A percentile compares a stretch with the other conserved stretches of the same genome.
These are phyloP conservation scores for Chytriomyces confervae DNA, from an alignment of 192 early-diverging fungal genomes.

Conservation along the genomic window DNA sequence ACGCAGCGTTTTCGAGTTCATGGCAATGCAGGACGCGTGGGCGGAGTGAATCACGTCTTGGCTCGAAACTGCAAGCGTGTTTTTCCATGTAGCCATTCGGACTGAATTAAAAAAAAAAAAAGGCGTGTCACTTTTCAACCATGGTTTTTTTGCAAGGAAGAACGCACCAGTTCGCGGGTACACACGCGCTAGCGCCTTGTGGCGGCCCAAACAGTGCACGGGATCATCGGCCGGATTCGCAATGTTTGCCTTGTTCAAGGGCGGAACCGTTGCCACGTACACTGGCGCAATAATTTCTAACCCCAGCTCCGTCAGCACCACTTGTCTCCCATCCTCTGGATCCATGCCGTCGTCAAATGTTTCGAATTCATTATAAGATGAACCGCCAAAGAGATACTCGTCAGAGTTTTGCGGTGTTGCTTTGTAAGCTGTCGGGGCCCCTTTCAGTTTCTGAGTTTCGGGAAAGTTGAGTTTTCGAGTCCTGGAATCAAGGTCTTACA, in stretches of 20 bases:
- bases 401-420: conserved; percentile 5
- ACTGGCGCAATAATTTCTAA: conserved; percentile 55
- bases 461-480: too few species aligned
- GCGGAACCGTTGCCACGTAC: conserved; percentile 35
- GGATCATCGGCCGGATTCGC: conserved; percentile 46
- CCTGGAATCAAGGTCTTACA: too few species aligned
- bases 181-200: conserved; percentile 45
- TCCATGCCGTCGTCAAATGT: conserved; percentile 1
- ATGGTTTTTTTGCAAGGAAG: conserved; percentile 36
- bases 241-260: conserved; percentile 50
- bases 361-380: neutral
- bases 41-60: neutral
- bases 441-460: neutral
- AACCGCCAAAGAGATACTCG: neutral
- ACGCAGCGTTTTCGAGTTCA: conserved; percentile 8
- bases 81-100: conserved; percentile 4
- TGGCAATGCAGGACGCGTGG: neutral
- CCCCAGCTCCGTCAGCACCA: conserved; percentile 58
- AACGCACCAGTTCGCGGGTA: conserved; percentile 34
- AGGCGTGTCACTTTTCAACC: neutral
- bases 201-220: conserved; percentile 40
- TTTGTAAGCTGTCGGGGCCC: neutral
- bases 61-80: neutral
- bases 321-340: conserved; percentile 39
- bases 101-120: neutral